phyloP scores from a whole-genome alignment of 306 rosid genomes.

The Dalbergia cultrata region DNA sequence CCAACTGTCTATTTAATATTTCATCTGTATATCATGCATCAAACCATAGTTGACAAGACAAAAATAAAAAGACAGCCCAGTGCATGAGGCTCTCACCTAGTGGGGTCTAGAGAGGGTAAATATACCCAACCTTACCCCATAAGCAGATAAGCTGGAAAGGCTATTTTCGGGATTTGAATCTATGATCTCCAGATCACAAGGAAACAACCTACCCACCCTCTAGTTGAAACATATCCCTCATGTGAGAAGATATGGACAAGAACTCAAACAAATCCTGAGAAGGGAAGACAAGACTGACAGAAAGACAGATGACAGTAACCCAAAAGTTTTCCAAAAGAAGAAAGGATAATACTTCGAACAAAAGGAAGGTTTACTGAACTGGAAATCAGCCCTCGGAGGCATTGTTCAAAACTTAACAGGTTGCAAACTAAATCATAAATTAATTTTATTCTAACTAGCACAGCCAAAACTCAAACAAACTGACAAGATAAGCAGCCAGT shows the following conservation, averaged over 20 bases:
- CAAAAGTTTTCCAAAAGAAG: slow-evolving; percentile 11
- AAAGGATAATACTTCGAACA: slow-evolving; percentile 16
- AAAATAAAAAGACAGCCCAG: not conserved
- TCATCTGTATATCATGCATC: slow-evolving; percentile 19
- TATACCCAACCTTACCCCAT: no score
- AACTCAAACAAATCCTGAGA: slow-evolving; percentile 26
- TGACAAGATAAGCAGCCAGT: not conserved
- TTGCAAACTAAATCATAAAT: not conserved
- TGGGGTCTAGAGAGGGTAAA: no score
- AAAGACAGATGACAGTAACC: not conserved
- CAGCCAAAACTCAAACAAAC: slow-evolving; percentile 33
- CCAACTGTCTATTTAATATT: slow-evolving; percentile 13
- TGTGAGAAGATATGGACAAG: slow-evolving; percentile 2
- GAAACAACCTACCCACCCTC: no score
- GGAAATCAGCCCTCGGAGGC: slow-evolving; percentile 5
- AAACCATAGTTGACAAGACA: slow-evolving; percentile 8
- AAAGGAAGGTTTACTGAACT: not conserved
- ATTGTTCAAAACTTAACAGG: not conserved
- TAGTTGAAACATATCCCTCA: not conserved
- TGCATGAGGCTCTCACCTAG: no score
- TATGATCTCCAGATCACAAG: no score
- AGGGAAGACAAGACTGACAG: not conserved
- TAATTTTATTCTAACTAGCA: slow-evolving; percentile 5
- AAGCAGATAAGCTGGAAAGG: no score
- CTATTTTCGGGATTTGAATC: no score